Conservation (phyloP, 768 basidiomycete genomes). For the Suillus tomentosus region DNA sequence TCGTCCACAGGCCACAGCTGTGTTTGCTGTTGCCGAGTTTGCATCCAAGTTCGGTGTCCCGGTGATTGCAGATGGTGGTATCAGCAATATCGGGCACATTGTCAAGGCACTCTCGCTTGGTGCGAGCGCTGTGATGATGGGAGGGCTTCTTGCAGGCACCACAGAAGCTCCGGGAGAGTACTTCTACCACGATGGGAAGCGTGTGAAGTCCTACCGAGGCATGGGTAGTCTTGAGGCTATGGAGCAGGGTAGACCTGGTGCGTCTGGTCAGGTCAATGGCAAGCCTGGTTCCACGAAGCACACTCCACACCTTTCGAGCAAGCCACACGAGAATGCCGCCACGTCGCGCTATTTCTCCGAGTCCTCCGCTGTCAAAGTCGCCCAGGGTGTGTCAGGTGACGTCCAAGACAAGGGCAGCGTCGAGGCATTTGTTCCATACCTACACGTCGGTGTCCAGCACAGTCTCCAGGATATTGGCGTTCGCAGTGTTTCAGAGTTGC, state of each 20-base stretch:
- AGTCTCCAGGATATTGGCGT: constrained; percentile 94
- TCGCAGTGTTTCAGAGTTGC: constrained; percentile 63
- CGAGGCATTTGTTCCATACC: constrained; percentile 87
- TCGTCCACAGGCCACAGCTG: constrained; percentile 96
- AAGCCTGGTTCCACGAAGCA: constrained; percentile 44
- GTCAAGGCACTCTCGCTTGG: constrained; percentile 96
- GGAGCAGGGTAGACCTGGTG: constrained; percentile 67
- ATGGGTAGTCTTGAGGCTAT: constrained; percentile 97
- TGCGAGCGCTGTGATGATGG: constrained; percentile 99
- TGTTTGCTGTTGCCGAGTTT: constrained; percentile 95
- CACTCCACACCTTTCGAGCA: constrained; percentile 47
- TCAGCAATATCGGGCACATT: constrained; percentile 94
- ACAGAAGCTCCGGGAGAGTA: constrained; percentile 98
- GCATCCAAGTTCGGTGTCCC: constrained; percentile 92
- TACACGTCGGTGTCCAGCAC: constrained; percentile 84
- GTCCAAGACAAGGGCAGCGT: constrained; percentile 98
- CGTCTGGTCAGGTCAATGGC: constrained; percentile 24
- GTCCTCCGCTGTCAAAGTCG: constrained; percentile 88
- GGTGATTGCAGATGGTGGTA: constrained; percentile 95
- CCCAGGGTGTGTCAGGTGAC: constrained; percentile 94
- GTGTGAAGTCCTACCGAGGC: constrained; percentile 97
- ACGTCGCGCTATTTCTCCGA: constrained; percentile 71
- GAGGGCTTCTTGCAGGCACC: constrained; percentile 91
- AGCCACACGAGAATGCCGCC: constrained; percentile 84
- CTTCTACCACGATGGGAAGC: constrained; percentile 98